Percentiles rank a stretch among this genome's conserved stretches.
Conservation (phyloP, 257 asterid genomes). For the Buddleja alternifolia region DNA sequence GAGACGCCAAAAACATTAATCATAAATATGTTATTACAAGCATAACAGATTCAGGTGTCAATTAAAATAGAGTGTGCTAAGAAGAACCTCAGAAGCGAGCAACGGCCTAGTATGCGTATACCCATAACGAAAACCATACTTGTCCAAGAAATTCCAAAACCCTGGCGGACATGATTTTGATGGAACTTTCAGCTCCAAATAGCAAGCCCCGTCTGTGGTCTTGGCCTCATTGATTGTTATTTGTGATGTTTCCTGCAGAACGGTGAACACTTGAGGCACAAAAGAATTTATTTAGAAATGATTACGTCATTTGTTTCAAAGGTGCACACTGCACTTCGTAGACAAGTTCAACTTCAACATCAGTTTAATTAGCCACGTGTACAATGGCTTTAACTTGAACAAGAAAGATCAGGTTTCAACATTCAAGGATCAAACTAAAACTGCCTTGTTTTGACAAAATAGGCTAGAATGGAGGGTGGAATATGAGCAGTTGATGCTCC, state of each 20-base stretch:
- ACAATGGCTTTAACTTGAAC: slow-evolving; percentile 9
- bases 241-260: slow-evolving; percentile 74
- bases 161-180: slow-evolving; percentile 44
- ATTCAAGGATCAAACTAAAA: slow-evolving; percentile 22
- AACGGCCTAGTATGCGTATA: slow-evolving; percentile 56
- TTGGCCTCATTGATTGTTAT: slow-evolving; percentile 59
- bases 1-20: background rate
- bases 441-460: slow-evolving; percentile 1
- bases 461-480: slow-evolving; percentile 8
- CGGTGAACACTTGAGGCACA: slow-evolving; percentile 27
- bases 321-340: background rate
- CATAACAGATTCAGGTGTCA: slow-evolving; percentile 6
- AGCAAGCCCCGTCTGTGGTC: slow-evolving; percentile 77
- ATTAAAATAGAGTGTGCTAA: slow-evolving; percentile 18
- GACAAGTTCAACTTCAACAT: slow-evolving; percentile 7
- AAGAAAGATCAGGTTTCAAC: slow-evolving; percentile 4
- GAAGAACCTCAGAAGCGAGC: slow-evolving; percentile 88
- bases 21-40: slow-evolving; percentile 5
- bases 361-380: slow-evolving; percentile 1
- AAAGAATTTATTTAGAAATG: background rate
- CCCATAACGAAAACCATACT: slow-evolving; percentile 85
- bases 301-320: slow-evolving; percentile 20
- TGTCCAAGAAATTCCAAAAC: slow-evolving; percentile 73
- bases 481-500: slow-evolving; percentile 19
- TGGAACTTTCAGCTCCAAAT: slow-evolving; percentile 76